Evolutionary conservation across 1,139 yeast genomes (phyloP), one percentile per base, ranked within the genome.

Genomic region (Trichomonascaceae sp.): DNA sequence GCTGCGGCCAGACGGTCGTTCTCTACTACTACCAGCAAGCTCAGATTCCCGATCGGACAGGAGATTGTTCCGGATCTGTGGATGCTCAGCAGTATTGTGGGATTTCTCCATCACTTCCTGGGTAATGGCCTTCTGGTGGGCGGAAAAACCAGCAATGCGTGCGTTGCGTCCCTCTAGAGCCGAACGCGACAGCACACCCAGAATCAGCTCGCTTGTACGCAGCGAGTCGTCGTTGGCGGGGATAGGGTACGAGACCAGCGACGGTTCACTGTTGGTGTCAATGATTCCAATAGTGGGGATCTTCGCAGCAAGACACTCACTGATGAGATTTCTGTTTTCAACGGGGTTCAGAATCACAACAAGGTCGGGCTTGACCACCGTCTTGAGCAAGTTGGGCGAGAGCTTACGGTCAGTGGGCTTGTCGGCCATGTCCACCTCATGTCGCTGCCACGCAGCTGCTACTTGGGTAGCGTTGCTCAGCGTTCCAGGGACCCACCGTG

Each of bases 211-310:
- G 3, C 79, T 74, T 11, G 93, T 72, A 54, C 98, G 71, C 39
- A 74, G 62, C n/a, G 93, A 78, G 54, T 87, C 97, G 56, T 89
- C 97, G 52, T 89, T 89, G 42, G 93, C 93, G 17, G 98, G 97
- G 45, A 89, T 81, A 33, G 97, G 93, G 56, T 89, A 89, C 2
- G 95, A 82, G 37, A 89, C 79, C 46, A 79, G 61, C 5, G 84
- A 71, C 14, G 97, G 93, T 53, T 89, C 96, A 58, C 79, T 76
- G 56, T 89, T 89, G 17, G 98, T 84, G 58, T 89, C 98, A 44
- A 92, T 76, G 39, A 89, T 71, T 26, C 95, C 98, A 47, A 89
- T 76, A 1, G 97, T 87, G 40, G 98, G 98, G 17, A 89, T 74
- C 54, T 93, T 71, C 41, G 76, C 68, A 50, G 76, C 75, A 44